Percentiles rank a stretch among this genome's conserved stretches.
These are phyloP conservation scores for Rhynchospora tenuis DNA, from an alignment of 176 grass and related monocot species.

Conservation along the genomic window DNA sequence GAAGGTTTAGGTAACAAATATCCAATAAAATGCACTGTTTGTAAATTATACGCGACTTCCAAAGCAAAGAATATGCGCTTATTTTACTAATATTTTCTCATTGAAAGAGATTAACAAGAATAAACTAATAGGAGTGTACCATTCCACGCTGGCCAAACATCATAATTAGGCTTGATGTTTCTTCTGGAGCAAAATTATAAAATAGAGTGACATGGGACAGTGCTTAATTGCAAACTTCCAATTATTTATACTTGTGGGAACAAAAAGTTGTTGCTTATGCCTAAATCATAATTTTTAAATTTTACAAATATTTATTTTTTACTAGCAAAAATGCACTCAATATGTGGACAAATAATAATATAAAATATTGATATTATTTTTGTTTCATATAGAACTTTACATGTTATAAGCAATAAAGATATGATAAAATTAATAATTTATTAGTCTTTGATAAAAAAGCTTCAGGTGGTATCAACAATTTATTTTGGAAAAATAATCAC, in stretches of 20 bases:
- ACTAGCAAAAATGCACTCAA: too few species aligned
- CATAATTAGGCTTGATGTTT: background rate
- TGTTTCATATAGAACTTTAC: too few species aligned
- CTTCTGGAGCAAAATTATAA: background rate
- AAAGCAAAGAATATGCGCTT: background rate
- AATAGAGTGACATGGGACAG: background rate
- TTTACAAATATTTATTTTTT: background rate
- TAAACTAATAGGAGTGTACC: background rate
- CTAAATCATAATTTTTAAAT: background rate
- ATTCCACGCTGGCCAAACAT: background rate
- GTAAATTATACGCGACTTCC: background rate
- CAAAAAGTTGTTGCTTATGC: background rate
- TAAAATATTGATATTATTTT: too few species aligned
- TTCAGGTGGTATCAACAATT: too few species aligned
- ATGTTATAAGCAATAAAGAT: too few species aligned
- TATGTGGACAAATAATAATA: too few species aligned
- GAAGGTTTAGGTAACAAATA: background rate
- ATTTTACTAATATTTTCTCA: background rate
- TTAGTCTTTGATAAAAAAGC: too few species aligned
- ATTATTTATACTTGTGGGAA: background rate
- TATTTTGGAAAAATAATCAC: too few species aligned
- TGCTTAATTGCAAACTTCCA: background rate
- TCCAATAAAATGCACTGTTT: background rate
- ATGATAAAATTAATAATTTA: too few species aligned
- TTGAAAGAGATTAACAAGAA: background rate